phyloP scores from a whole-genome alignment of 176 grass and related monocot species.

The Carex kokanica region DNA sequence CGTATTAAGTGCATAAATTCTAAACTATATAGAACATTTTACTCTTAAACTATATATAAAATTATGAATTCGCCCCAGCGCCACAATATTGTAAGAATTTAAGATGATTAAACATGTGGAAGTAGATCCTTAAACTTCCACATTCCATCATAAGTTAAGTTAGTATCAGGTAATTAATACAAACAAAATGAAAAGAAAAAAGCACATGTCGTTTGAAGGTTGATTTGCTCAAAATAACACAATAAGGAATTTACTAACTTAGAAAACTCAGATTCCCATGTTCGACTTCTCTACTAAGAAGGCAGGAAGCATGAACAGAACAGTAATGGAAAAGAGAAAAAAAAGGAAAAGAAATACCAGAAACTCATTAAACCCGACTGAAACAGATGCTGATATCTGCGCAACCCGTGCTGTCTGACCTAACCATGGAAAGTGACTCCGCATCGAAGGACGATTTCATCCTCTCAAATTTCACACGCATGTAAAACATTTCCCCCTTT shows the following conservation, averaged over 20 bases:
- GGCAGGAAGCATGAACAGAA: neutral
- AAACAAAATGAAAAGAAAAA: constrained; percentile 5
- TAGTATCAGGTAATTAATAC: neutral
- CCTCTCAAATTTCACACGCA: constrained; percentile 6
- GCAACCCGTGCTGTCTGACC: neutral
- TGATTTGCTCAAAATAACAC: neutral
- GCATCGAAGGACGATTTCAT: constrained; percentile 7
- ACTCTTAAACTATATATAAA: no score
- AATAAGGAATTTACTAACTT: neutral
- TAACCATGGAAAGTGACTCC: constrained; percentile 12
- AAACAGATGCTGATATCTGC: constrained; percentile 23
- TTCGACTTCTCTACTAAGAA: neutral
- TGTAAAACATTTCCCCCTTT: constrained; percentile 21
- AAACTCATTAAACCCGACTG: neutral
- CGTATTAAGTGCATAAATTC: no score
- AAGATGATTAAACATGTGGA: neutral
- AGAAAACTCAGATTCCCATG: neutral
- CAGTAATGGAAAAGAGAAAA: neutral
- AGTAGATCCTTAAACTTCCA: neutral
- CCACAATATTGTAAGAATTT: neutral
- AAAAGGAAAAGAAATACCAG: neutral
- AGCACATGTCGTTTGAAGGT: neutral
- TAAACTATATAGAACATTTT: no score
- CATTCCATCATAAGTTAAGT: constrained; percentile 11
- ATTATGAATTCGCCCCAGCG: no score